Evolutionary conservation across 148 eudicot species (phyloP), one percentile per base, ranked within the genome.

Genomic region (Camellia granthamiana): DNA sequence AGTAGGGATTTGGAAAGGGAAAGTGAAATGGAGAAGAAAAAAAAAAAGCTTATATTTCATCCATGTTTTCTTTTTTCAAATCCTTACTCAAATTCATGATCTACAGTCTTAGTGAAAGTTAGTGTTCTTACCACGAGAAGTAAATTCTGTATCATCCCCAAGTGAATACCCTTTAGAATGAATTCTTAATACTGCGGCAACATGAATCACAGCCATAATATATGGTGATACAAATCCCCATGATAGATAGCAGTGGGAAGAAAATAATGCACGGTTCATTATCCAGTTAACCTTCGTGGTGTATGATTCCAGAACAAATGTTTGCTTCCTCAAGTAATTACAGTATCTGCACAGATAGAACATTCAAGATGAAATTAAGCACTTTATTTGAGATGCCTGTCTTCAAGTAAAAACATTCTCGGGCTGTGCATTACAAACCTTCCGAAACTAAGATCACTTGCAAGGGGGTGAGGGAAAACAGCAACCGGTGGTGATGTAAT

Each of bases 321-420:
- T 95, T 88, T 95, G 98, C 85, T 95, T 95, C 85, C 99, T 90
- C 90, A 95, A 87, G 87, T 95, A 95, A 86, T 95, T 95, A 98
- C 99, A 96, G 65, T 96, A 96, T 90, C 99, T 96, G 56, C 21
- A 79, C 75, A 86, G 69, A 19, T 54, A 73, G 64, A 83, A 75
- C 55, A 13, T 66, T 47, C 44, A 60, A 74, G 41, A 23, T 14
- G 58, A 72, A 30, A 12, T 58, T 14, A 55, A 16, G 61, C 75
- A 56, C 18, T 70, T 68, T 21, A 55, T n/a, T 49, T 54, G 54
- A 77, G 44, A 75, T 59, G 23, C 80, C 60, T 7, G n/a, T 23
- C 38, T 62, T 77, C 21, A 16, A 63, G 6, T 11, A 41, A 72
- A 51, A 68, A 77, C 75, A 72, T 69, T 60, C 21, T 75, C 4